Base-by-base conservation (phyloP, 2,329 filamentous ascomycete genomes). In the Ceratocystis lukuohia region DNA sequence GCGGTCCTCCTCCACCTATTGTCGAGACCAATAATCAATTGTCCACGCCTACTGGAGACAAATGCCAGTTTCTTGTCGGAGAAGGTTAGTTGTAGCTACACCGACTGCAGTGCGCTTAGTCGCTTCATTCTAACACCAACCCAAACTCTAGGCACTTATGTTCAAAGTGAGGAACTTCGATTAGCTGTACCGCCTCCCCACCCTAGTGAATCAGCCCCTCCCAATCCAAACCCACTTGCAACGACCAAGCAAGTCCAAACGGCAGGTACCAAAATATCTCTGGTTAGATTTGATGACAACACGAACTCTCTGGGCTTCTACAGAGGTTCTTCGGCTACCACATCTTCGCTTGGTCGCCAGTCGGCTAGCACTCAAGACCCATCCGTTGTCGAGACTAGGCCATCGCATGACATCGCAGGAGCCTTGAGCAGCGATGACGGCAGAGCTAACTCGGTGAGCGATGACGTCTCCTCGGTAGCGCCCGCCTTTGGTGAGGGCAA, bases 21-120 rank as follows among this genome's bases (percentile, higher is more conserved):
- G 88, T 96, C 73, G 94, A 99, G 81, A 96, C 93, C 65, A 96
- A 94, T 76, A 99, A 97, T 74, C 88, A 86, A 48, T 79, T 99
- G 69, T 85, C 84, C 67, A 88, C 89, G 72, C 93, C 90, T 28
- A 85, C 85, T 45, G 89, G 89, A 4, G 84, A 89, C 28, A 92
- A 96, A 71, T 90, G 91, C 76, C 89, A 95, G 74, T 87, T 99
- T 71, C 85, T 96, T 56, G 91, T 93, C 61, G 94, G 93, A 75
- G 94, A 99, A 85, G 94, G 91, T 89, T 77, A 17, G 64, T 62
- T 8, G 1, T 59, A 20, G 8, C 17, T 44, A 30, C 10, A 5
- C 12, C 61, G 12, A 33, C 44, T 41, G 37, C 12, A 41, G 37
- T 41, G 37, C 37, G 10, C 37, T 41, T 12, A 41, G 37, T 28